Evolutionary conservation across 805 yeast genomes (phyloP).

Genomic region (Yarrowia hollandica): DNA sequence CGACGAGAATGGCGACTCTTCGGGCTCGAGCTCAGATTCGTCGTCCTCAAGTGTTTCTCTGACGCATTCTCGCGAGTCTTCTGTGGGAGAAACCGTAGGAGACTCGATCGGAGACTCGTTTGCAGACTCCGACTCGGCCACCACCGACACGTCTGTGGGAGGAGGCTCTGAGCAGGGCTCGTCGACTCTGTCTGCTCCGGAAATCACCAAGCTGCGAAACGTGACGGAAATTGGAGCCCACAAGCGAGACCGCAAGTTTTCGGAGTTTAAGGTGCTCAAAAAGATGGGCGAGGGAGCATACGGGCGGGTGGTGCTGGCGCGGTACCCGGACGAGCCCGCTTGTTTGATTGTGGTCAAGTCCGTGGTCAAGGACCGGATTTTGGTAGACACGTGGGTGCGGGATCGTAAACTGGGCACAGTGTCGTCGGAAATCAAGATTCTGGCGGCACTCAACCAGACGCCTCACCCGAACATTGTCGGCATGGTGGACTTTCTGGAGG

Average conservation of each 20-base stretch:
- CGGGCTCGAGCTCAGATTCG: neutral
- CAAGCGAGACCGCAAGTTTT: constrained; percentile 68
- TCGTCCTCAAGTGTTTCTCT: neutral
- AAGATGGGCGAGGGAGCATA: constrained; percentile 96
- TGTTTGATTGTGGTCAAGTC: constrained; percentile 80
- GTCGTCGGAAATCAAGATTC: constrained; percentile 93
- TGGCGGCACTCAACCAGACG: constrained; percentile 62
- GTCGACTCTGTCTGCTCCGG: constrained; percentile 12
- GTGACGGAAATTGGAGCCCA: constrained; percentile 57
- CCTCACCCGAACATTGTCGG: constrained; percentile 89
- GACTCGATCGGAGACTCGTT: neutral
- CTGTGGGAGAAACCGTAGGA: neutral
- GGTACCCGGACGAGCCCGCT: constrained; percentile 59
- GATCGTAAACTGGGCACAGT: constrained; percentile 89
- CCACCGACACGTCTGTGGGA: neutral
- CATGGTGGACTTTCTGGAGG: constrained; percentile 89
- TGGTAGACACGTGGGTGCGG: constrained; percentile 97
- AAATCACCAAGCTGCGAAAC: constrained; percentile 33
- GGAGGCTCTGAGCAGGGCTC: neutral
- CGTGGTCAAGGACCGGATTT: constrained; percentile 85
- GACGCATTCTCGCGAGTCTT: neutral
- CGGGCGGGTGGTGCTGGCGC: constrained; percentile 85
- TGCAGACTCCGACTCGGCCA: too few relatives aligned
- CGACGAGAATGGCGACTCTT: neutral
- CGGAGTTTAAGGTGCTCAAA: constrained; percentile 69